Evolutionary conservation across 768 basidiomycete species (phyloP), one percentile per base, ranked within the genome.

Genomic region (Pleurotus eryngii): DNA sequence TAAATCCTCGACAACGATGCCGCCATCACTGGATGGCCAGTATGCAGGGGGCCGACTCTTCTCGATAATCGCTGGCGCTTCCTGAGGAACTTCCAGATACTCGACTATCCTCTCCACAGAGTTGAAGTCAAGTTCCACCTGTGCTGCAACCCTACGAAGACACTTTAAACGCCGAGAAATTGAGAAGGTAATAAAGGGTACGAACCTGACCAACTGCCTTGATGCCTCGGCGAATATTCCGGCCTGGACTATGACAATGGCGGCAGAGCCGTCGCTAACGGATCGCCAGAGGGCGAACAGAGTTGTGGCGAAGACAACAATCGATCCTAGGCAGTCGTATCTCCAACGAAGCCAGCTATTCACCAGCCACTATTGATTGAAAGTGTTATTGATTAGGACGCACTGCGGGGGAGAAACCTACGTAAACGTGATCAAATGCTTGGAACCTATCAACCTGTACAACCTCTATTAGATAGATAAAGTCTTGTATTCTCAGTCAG

Each of bases 271-370:
- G 53, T 84, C 79, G 0, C 75, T 74, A 9, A 86, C 77, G 2
- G 76, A 79, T 58, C 70, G 76, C 74, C 75, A 77, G 8, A 91
- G 69, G 1, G 88, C 86, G 62, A 89, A 87, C n/a, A 85, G 60
- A 1, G 86, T 90, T 1, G 87, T 83, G 12, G 81, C 66, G 64
- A 83, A 86, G 0, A 90, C 86, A 24, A 90, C 84, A 2, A 88
- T 71, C 4, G 87, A 88, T 30, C 88, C 87, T 17, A 90, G 75
- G 24, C 86, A 86, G 63, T 90, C 88, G 63, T 90, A 89, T 75
- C 88, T 73, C 82, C 84, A 87, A 58, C 80, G 76, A 47, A 89
- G 74, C 87, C 87, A 89, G 15, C 78, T 81, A 49, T 80, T 83
- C 6, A 87, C 82, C 42, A 86, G 76, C 84, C 86, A 87, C 84